These are phyloP conservation scores for Aureobasidium sp. DNA, from an alignment of 2,329 filamentous ascomycete species.

Conservation along the genomic window DNA sequence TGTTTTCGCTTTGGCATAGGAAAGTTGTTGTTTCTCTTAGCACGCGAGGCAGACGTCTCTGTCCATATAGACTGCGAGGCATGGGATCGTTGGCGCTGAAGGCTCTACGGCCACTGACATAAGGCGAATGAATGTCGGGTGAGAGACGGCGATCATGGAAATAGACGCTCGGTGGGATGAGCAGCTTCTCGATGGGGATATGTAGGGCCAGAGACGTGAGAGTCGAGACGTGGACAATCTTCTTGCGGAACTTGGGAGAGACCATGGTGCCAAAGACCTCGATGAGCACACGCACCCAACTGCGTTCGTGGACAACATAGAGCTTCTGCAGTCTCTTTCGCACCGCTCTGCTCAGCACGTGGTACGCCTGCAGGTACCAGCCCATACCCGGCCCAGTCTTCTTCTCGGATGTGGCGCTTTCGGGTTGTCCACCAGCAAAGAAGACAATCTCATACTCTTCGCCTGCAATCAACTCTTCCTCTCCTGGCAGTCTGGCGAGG, in stretches of 20 bases:
- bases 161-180: conserved; percentile 47
- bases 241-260: conserved; percentile 48
- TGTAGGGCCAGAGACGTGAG: conserved; percentile 41
- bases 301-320: conserved; percentile 50
- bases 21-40: conserved; percentile 46
- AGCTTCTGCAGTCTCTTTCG: conserved; percentile 47
- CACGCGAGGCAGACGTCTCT: conserved; percentile 41
- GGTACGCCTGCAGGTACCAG: conserved; percentile 51
- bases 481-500: conserved; percentile 43
- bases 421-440: conserved; percentile 45
- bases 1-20: conserved; percentile 38
- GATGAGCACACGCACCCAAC: conserved; percentile 47
- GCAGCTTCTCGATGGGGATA: conserved; percentile 42
- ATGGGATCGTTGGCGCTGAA: conserved; percentile 41
- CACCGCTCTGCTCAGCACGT: conserved; percentile 45
- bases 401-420: conserved; percentile 33
- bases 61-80: conserved; percentile 35
- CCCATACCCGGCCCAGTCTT: conserved; percentile 43
- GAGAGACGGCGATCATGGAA: conserved; percentile 44
- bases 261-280: conserved; percentile 50
- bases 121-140: conserved; percentile 38
- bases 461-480: conserved; percentile 45
- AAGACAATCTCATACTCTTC: conserved; percentile 49
- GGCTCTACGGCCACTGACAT: conserved; percentile 36
- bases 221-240: conserved; percentile 47